Base-by-base conservation (phyloP, 2,329 filamentous ascomycete species). In the Fusarium sp. region DNA sequence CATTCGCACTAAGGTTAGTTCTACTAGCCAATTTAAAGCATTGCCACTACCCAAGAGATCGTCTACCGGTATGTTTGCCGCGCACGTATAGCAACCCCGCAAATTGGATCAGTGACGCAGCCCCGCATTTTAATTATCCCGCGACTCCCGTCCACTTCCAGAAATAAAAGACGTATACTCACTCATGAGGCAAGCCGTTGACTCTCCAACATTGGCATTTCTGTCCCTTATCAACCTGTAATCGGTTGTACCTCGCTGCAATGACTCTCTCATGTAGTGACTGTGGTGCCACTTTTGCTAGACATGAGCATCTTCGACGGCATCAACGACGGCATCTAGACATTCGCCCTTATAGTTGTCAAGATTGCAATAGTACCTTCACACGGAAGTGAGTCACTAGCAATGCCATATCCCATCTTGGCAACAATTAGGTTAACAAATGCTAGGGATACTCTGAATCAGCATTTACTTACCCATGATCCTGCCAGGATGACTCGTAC, bases 301-400 rank as follows among this genome's bases (percentile, higher is more conserved):
- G 56, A 24, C 24, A 51, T 6, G 56, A 59, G 44, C 56, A 59
- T 38, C 56, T 59, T n/a, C 42, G 28, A 24, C 56, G 56, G 1
- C 44, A 59, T 20, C 44, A 51, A 36, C 15, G 33, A n/a, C 33
- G 56, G 10, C 56, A 59, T 22, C 33, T 51, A 18, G 15, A 51
- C 26, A 51, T 51, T 28, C 56, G 56, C 3, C 56, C 56, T 31
- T 59, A 31, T 11, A 12, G 11, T 20, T 59, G 56, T 9, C 44
- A 20, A 12, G 44, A 59, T 20, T 59, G 44, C 56, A 38, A 26
- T 7, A 36, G 33, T 9, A 33, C 44, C 7, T 59, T 59, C 2
- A 52, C 56, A n/a, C 44, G 56, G 24, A 59, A 59, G 56, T 59
- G 15, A 36, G 35, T 24, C 14, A 59, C 24, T 7, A 1, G 8